These are phyloP conservation scores for Rhizopogon vulgaris DNA, from an alignment of 768 basidiomycete genomes.

Conservation along the genomic window DNA sequence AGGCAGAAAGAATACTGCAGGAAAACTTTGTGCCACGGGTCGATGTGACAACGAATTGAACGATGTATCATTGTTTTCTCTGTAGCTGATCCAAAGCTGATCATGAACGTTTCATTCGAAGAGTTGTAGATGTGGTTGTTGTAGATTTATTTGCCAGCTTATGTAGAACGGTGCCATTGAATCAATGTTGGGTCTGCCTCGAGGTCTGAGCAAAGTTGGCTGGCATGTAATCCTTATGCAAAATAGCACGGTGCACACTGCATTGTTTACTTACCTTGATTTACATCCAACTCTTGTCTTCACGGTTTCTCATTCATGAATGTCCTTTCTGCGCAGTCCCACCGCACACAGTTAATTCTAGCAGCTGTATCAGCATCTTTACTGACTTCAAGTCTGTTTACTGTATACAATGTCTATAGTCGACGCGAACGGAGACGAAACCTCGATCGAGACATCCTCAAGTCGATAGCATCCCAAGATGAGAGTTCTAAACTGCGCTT, in stretches of 20 bases:
- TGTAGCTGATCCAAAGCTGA: no score
- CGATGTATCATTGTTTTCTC: not conserved
- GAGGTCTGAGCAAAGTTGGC: no score
- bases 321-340: constrained; percentile 34
- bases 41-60: not conserved
- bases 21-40: not conserved
- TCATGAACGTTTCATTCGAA: no score
- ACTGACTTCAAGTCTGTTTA: constrained; percentile 53
- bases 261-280: not conserved
- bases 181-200: no score
- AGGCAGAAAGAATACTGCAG: constrained; percentile 10
- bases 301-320: constrained; percentile 12
- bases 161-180: no score
- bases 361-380: constrained; percentile 62
- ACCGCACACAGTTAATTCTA: constrained; percentile 57
- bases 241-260: no score
- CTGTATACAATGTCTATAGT: constrained; percentile 47
- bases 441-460: constrained; percentile 51
- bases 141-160: no score
- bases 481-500: not conserved
- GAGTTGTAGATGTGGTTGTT: no score
- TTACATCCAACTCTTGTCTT: not conserved
- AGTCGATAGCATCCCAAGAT: constrained; percentile 35
- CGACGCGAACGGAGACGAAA: constrained; percentile 44
- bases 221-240: no score